phyloP scores from a whole-genome alignment of 148 eudicot genomes.

The Oxyria digyna region DNA sequence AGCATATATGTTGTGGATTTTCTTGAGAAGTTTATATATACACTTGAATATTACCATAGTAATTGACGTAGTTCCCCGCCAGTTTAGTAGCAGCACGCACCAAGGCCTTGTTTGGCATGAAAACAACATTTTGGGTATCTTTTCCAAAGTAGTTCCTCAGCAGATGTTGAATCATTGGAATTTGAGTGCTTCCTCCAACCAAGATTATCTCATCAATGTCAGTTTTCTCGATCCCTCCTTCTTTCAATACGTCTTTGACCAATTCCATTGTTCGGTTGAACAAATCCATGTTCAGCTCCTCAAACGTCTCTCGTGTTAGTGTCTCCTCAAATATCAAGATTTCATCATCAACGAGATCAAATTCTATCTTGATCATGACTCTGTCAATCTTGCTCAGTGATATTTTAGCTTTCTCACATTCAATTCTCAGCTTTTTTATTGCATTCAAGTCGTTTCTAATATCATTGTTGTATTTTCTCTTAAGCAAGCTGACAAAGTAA shows the following conservation, averaged over 20 bases:
- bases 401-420: constrained; percentile 6
- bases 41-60: too few species aligned
- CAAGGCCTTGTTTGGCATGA: neutral
- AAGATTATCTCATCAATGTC: neutral
- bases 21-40: too few species aligned
- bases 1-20: too few species aligned
- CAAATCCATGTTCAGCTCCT: constrained; percentile 3
- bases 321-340: neutral
- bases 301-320: neutral
- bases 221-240: neutral
- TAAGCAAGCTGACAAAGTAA: neutral
- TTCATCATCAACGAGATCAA: neutral
- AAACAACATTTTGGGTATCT: neutral
- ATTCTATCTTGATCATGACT: neutral
- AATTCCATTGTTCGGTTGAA: neutral
- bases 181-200: neutral
- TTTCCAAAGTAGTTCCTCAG: neutral
- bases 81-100: neutral
- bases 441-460: neutral
- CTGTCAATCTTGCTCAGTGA: neutral
- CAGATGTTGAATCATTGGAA: constrained; percentile 6
- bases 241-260: neutral
- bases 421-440: neutral
- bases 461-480: neutral
- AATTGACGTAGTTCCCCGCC: too few species aligned